phyloP scores from a whole-genome alignment of 768 basidiomycete species.

The Mycena vulgaris region DNA sequence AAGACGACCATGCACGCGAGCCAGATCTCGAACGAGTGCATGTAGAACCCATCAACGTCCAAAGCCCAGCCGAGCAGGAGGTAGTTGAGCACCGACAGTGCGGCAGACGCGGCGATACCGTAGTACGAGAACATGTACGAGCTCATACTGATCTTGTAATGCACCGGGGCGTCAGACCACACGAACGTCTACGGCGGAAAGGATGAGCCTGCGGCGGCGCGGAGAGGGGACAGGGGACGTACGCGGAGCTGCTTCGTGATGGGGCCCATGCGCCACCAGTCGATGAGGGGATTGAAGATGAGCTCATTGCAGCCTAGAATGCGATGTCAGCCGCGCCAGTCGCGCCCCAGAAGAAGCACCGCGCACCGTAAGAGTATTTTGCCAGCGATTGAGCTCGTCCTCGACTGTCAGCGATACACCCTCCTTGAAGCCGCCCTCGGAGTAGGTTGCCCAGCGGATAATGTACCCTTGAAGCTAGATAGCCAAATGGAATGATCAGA shows the following conservation, averaged over 20 bases:
- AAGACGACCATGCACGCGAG: slow-evolving; percentile 81
- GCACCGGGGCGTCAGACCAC: slow-evolving; percentile 83
- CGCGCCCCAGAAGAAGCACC: neutral
- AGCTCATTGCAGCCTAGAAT: slow-evolving; percentile 78
- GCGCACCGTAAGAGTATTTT: slow-evolving; percentile 86
- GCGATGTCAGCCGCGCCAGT: slow-evolving; percentile 3
- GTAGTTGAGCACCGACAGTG: slow-evolving; percentile 80
- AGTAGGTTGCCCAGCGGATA: slow-evolving; percentile 91
- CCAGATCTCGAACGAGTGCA: slow-evolving; percentile 83
- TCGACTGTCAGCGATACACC: slow-evolving; percentile 92
- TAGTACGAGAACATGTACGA: slow-evolving; percentile 78
- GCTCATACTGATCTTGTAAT: slow-evolving; percentile 89
- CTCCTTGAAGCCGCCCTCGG: slow-evolving; percentile 89
- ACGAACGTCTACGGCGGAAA: slow-evolving; percentile 62
- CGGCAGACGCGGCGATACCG: slow-evolving; percentile 74
- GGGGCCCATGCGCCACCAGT: slow-evolving; percentile 86
- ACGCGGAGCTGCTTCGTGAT: slow-evolving; percentile 84
- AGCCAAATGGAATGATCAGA: slow-evolving; percentile 10
- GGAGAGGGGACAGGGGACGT: neutral
- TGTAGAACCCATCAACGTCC: slow-evolving; percentile 78
- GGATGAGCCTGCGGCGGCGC: neutral
- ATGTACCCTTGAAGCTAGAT: slow-evolving; percentile 73
- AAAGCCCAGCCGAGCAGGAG: slow-evolving; percentile 75
- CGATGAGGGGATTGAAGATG: slow-evolving; percentile 86
- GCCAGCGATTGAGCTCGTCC: slow-evolving; percentile 94